phyloP scores from a whole-genome alignment of 179 eudicot species.

The Monotropa hypopitys region DNA sequence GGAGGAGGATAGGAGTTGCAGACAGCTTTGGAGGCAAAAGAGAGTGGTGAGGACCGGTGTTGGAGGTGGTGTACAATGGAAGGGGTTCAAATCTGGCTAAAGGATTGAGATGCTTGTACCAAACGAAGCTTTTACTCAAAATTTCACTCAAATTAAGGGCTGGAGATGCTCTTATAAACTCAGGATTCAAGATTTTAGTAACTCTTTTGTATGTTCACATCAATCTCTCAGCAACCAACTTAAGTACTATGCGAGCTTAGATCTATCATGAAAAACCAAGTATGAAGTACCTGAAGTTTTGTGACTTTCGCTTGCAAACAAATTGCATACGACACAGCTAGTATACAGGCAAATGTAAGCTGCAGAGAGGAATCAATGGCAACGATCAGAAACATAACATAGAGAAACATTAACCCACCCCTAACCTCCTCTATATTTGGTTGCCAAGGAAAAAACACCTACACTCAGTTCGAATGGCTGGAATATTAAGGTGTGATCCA shows the following conservation, averaged over 20 bases:
- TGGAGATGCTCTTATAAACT: background rate
- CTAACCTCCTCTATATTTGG: background rate
- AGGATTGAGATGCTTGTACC: no score
- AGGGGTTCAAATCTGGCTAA: no score
- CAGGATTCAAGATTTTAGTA: background rate
- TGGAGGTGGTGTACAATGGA: no score
- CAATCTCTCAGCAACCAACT: background rate
- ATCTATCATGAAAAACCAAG: background rate
- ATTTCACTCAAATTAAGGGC: no score
- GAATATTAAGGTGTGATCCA: background rate
- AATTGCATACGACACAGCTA: slow-evolving; percentile 27
- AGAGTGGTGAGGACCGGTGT: no score
- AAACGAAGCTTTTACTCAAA: no score
- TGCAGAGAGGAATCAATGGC: slow-evolving; percentile 22
- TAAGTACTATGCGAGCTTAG: background rate
- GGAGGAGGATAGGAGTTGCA: no score
- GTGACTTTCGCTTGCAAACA: slow-evolving; percentile 30
- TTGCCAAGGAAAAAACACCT: background rate
- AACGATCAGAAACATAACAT: background rate
- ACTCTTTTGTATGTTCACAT: background rate
- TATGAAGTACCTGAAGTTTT: slow-evolving; percentile 47
- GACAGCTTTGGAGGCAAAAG: no score
- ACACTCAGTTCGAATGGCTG: background rate
- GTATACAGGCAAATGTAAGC: slow-evolving; percentile 32
- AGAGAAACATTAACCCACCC: background rate